Conservation (phyloP, 1,284 basidiomycete species). For the Porodaedalea pini region DNA sequence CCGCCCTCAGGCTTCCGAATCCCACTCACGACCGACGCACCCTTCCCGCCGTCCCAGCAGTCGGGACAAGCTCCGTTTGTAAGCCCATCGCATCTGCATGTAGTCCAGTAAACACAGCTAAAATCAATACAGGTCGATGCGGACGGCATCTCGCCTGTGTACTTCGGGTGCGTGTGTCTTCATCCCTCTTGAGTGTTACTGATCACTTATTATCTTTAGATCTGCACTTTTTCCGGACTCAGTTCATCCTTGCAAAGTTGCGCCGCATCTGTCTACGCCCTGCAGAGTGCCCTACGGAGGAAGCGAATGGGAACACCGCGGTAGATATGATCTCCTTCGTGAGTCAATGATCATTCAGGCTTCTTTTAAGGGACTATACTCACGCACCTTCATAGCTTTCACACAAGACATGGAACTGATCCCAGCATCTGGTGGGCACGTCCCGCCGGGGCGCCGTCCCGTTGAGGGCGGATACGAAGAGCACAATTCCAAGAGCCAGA, state of each 20-base stretch:
- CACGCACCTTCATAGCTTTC: slow-evolving; percentile 38
- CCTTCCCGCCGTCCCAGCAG: slow-evolving; percentile 44
- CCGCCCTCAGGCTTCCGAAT: slow-evolving; percentile 63
- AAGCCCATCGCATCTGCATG: background rate
- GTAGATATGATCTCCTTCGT: slow-evolving; percentile 42
- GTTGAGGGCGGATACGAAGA: slow-evolving; percentile 44
- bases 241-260: slow-evolving; percentile 79
- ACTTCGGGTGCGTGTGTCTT: slow-evolving; percentile 72
- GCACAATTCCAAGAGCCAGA: slow-evolving; percentile 30
- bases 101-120: background rate
- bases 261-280: slow-evolving; percentile 43
- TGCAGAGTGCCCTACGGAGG: slow-evolving; percentile 64
- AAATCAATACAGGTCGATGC: slow-evolving; percentile 35
- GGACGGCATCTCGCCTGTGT: slow-evolving; percentile 55
- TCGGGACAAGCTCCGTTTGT: slow-evolving; percentile 45
- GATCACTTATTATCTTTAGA: background rate
- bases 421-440: slow-evolving; percentile 49
- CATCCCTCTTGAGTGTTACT: too few relatives aligned
- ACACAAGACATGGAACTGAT: slow-evolving; percentile 70
- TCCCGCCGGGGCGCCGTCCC: slow-evolving; percentile 46
- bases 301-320: slow-evolving; percentile 52
- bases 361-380: background rate
- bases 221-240: slow-evolving; percentile 48
- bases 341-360: background rate
- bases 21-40: slow-evolving; percentile 41